Base-by-base conservation (phyloP, 1,139 yeast genomes). In the Groenewaldozyma sp. region DNA sequence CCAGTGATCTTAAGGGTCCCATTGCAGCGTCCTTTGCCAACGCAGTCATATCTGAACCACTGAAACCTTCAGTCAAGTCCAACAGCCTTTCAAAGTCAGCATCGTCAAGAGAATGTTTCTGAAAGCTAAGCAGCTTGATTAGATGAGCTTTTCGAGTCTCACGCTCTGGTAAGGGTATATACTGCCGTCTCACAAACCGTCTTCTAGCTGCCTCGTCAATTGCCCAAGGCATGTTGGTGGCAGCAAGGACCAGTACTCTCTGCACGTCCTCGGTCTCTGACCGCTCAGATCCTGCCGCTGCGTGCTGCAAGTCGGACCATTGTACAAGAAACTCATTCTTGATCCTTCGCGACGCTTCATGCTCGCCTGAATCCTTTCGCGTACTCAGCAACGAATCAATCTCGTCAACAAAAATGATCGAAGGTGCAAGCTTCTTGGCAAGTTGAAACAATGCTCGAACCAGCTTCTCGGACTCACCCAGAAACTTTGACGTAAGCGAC, bases 181-280 rank as follows among this genome's bases (percentile, higher is more conserved):
- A 88, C 58, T 87, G 96, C 41, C 97, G 68, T 49, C 95, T 73
- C 4, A 84, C 95, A 64, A 91, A 91, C 51, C 98, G 73, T 58
- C 98, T 73, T 54, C 98, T 69, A 0, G 98, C 99, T 2, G 98
- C 98, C 58, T 93, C 98, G 62, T 91, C 99, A 46, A 91, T 88
- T 3, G 87, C 82, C 99, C 99, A 91, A 0, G 99, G 99, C 48
- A 91, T 63, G 58, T 91, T 91, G 0, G 99, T 91, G 1, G 98
- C 98, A 0, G 97, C 98, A 31, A 91, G 66, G 3, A 91, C 95
- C 24, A 91, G 69, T 3, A 91, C 98, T 41, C 97, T 67, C 46
- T 77, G 78, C 26, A 75, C 72, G 48, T 76, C 81, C 32, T 73
- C 81, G 35, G 51, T 56, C 20, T 44, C 48, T 42, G 62, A 62